Conservation (phyloP, 257 asterid species). For the Lantana camara region DNA sequence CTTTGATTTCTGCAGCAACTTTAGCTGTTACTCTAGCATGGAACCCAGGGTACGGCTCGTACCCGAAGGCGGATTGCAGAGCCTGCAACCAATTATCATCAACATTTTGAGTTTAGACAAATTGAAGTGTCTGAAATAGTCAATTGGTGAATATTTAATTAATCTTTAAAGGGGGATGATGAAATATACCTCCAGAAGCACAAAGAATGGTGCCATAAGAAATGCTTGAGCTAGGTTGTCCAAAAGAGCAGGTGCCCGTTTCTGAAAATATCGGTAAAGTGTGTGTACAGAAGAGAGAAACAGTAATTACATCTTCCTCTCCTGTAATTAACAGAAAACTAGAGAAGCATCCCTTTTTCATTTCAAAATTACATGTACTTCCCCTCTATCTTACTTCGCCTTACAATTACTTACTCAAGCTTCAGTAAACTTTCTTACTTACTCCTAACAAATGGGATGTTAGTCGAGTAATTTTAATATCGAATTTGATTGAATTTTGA, state of each 20-base stretch:
- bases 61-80: conserved; percentile 65
- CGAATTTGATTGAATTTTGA: too few species aligned
- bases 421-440: too few species aligned
- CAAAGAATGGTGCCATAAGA: conserved; percentile 96
- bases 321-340: too few species aligned
- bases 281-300: conserved; percentile 5
- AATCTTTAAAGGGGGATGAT: not conserved
- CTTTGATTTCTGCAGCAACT: conserved; percentile 66
- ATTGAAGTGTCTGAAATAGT: not conserved
- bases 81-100: conserved; percentile 41
- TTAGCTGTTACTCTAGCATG: conserved; percentile 58
- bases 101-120: not conserved
- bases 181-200: conserved; percentile 75
- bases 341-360: too few species aligned
- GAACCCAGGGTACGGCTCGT: conserved; percentile 93
- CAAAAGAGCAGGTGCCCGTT: conserved; percentile 95
- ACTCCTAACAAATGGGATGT: too few species aligned
- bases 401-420: too few species aligned
- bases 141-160: not conserved
- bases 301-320: not conserved
- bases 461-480: too few species aligned
- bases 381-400: too few species aligned
- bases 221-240: conserved; percentile 95
- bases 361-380: too few species aligned
- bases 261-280: conserved; percentile 42